Conservation (phyloP, 306 rosid genomes). For the Arachis stenosperma region DNA sequence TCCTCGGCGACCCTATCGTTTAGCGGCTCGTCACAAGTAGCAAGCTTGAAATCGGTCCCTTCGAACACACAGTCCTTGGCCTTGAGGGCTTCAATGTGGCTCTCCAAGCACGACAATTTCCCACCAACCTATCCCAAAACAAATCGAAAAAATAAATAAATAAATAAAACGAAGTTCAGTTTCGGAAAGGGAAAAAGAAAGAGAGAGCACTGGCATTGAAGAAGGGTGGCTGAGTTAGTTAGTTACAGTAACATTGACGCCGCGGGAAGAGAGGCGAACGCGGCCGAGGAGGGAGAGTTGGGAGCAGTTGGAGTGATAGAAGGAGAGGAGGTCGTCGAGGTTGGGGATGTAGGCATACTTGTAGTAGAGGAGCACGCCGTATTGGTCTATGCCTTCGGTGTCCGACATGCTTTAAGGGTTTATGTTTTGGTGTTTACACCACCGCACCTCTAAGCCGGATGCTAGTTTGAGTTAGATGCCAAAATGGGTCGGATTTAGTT, state of each 20-base stretch:
- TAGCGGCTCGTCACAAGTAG: conserved; percentile 64
- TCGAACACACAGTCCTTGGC: conserved; percentile 49
- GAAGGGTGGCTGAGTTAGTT: background rate
- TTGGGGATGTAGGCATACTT: conserved; percentile 64
- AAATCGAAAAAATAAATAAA: background rate
- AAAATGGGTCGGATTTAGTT: no score
- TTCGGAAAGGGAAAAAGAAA: background rate
- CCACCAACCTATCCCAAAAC: conserved; percentile 70
- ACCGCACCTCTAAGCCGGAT: no score
- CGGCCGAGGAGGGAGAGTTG: conserved; percentile 83
- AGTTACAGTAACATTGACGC: conserved; percentile 85
- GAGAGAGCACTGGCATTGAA: background rate
- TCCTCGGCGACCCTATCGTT: conserved; percentile 64
- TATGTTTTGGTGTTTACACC: background rate
- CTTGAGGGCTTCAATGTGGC: conserved; percentile 64
- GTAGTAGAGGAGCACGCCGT: conserved; percentile 80
- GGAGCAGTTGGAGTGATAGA: conserved; percentile 75
- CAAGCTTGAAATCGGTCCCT: conserved; percentile 92
- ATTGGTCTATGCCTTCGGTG: conserved; percentile 36
- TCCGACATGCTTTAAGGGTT: conserved; percentile 51
- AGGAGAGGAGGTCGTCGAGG: conserved; percentile 57
- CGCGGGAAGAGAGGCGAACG: conserved; percentile 79
- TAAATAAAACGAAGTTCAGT: background rate
- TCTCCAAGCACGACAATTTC: conserved; percentile 60
- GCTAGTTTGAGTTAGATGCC: no score